Conservation (phyloP, 2,329 filamentous ascomycete species). For the Venturia asperata region DNA sequence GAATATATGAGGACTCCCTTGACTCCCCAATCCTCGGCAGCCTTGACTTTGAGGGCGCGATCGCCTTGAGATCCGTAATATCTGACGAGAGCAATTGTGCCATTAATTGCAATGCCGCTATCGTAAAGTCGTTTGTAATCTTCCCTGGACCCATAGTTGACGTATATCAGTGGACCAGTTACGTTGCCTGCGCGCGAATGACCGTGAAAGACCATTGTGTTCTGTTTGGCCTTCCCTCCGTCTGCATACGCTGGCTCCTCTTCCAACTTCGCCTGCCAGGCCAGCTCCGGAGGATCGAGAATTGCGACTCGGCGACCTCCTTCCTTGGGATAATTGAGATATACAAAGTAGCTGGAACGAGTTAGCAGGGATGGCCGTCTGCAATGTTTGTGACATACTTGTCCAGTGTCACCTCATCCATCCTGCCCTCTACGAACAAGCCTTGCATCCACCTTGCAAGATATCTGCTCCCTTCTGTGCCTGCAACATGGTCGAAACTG, state of each 20-base stretch:
- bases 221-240: not conserved
- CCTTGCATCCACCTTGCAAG: constrained; percentile 78
- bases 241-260: constrained; percentile 59
- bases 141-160: constrained; percentile 78
- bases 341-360: constrained; percentile 59
- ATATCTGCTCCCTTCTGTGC: constrained; percentile 86
- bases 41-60: constrained; percentile 75
- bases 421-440: constrained; percentile 61
- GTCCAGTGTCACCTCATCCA: constrained; percentile 71
- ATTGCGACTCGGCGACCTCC: constrained; percentile 77
- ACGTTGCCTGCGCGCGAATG: constrained; percentile 83
- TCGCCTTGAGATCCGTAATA: constrained; percentile 60
- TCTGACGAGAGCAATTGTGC: constrained; percentile 76
- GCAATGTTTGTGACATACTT: constrained; percentile 38
- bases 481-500: constrained; percentile 80
- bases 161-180: constrained; percentile 79
- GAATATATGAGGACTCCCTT: constrained; percentile 87
- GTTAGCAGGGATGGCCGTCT: constrained; percentile 23
- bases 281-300: constrained; percentile 58
- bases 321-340: constrained; percentile 80
- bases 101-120: constrained; percentile 64
- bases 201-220: constrained; percentile 61
- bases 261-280: constrained; percentile 77
- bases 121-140: constrained; percentile 72
- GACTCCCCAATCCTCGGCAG: constrained; percentile 79